Evolutionary conservation across 495 filamentous ascomycete species (phyloP).

Genomic region (Aspergillus kassunensis): DNA sequence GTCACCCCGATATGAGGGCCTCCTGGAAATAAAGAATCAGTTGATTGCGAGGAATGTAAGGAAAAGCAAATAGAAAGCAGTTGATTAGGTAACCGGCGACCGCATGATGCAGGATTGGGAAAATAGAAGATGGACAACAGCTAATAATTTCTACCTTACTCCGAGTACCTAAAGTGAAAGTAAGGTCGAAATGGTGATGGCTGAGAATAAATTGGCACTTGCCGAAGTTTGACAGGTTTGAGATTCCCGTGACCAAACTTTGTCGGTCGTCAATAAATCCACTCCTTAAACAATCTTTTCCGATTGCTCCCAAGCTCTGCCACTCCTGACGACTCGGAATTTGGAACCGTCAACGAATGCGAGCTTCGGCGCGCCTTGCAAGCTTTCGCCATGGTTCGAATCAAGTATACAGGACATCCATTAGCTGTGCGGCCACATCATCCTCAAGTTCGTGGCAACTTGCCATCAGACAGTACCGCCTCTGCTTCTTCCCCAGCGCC

Average conservation of each 20-base stretch:
- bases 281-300: background rate
- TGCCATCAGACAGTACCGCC: background rate
- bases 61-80: background rate
- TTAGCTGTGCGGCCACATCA: conserved; percentile 19
- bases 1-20: too few relatives aligned
- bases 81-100: too few relatives aligned
- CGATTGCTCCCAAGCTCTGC: background rate
- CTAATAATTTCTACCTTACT: too few relatives aligned
- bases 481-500: background rate
- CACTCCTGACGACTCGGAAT: background rate
- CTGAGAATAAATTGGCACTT: too few relatives aligned
- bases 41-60: background rate
- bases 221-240: background rate
- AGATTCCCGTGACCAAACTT: conserved; percentile 15
- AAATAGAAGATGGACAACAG: too few relatives aligned
- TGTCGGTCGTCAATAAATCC: conserved; percentile 9
- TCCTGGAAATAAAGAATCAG: too few relatives aligned
- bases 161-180: too few relatives aligned
- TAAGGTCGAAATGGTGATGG: too few relatives aligned
- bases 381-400: conserved; percentile 20
- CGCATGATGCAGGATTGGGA: too few relatives aligned
- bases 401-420: conserved; percentile 23
- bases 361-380: background rate
- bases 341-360: background rate
- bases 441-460: background rate